Conservation (phyloP, 805 yeast species). For the Wickerhamomyces tratensis region DNA sequence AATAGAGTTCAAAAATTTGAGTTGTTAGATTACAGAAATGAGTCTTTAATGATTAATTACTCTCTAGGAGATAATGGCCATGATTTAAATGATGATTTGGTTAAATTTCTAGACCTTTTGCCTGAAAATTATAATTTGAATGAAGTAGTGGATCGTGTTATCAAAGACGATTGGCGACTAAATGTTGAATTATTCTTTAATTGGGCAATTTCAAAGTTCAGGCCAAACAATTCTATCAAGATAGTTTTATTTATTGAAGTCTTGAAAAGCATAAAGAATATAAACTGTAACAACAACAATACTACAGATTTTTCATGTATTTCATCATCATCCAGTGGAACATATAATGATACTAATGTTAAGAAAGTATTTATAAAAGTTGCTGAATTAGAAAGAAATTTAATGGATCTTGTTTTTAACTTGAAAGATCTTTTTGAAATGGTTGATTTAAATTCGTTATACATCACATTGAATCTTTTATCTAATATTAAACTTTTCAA, state of each 20-base stretch:
- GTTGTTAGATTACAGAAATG: constrained; percentile 57
- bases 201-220: constrained; percentile 29
- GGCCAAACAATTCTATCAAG: constrained; percentile 7
- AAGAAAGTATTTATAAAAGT: too few relatives aligned
- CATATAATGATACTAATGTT: too few relatives aligned
- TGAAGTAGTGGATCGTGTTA: constrained; percentile 17
- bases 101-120: constrained; percentile 27
- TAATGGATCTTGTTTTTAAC: constrained; percentile 24
- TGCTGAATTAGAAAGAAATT: constrained; percentile 7
- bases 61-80: constrained; percentile 13
- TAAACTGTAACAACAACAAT: constrained; percentile 2
- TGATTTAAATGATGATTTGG: constrained; percentile 14
- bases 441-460: constrained; percentile 25
- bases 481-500: constrained; percentile 34
- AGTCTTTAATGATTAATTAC: constrained; percentile 52
- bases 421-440: constrained; percentile 26
- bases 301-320: not conserved
- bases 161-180: constrained; percentile 22
- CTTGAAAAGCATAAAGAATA: constrained; percentile 1
- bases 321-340: too few relatives aligned
- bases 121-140: constrained; percentile 23
- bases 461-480: constrained; percentile 33
- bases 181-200: constrained; percentile 25
- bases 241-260: constrained; percentile 9
- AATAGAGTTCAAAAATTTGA: constrained; percentile 41